A percentile compares a stretch with the other conserved stretches of the same genome.
Conservation (phyloP, 2,329 filamentous ascomycete species). For the Ophioceras dolichostomum region DNA sequence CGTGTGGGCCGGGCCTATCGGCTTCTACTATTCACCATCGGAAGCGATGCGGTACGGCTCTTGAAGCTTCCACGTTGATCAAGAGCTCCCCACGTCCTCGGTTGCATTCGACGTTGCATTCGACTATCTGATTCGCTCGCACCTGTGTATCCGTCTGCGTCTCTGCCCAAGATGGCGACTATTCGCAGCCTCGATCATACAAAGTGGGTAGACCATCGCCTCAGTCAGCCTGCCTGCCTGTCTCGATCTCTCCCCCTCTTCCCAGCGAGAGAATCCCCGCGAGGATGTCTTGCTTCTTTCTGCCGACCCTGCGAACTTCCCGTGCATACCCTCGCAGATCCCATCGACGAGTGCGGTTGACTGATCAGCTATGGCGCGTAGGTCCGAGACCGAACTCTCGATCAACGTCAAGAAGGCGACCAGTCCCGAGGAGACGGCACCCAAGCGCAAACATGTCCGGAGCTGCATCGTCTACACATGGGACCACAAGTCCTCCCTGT, state of each 20-base stretch:
- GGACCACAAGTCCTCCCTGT: conserved; percentile 92
- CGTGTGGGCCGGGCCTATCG: too few species aligned
- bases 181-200: conserved; percentile 19
- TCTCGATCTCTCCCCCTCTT: neutral
- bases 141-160: conserved; percentile 4
- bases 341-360: neutral
- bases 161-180: conserved; percentile 17
- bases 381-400: conserved; percentile 55
- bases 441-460: conserved; percentile 85
- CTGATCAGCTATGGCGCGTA: conserved; percentile 19
- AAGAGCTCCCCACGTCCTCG: neutral
- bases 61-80: neutral
- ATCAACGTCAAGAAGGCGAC: conserved; percentile 63
- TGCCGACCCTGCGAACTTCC: too few species aligned
- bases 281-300: too few species aligned
- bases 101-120: neutral
- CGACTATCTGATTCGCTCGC: conserved; percentile 5
- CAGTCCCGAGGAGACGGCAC: conserved; percentile 54
- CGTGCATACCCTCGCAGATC: too few species aligned
- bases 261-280: too few species aligned
- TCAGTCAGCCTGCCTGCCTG: neutral
- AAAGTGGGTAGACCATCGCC: conserved; percentile 12
- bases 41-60: neutral
- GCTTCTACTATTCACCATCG: too few species aligned
- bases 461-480: conserved; percentile 98